phyloP scores from a whole-genome alignment of 495 filamentous ascomycete species.

The Penicillium simplicissimum region DNA sequence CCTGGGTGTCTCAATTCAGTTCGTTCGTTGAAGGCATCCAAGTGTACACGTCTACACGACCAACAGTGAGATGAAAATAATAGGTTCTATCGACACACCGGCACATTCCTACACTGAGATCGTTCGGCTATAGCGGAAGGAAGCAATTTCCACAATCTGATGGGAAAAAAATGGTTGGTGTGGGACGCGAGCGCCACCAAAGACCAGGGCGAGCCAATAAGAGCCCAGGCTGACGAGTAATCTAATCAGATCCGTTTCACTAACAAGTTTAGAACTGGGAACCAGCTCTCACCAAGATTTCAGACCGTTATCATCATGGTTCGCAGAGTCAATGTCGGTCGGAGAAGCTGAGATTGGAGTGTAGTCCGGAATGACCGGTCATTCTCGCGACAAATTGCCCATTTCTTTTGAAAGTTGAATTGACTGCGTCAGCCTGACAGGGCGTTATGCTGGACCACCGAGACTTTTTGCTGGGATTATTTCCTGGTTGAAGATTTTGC shows the following conservation, averaged over 20 bases:
- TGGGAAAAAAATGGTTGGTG: not conserved
- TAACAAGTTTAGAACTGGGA: not conserved
- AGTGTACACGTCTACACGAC: not conserved
- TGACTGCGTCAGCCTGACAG: too few relatives aligned
- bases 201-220: not conserved
- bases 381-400: too few relatives aligned
- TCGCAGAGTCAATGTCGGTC: too few relatives aligned
- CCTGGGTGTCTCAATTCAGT: not conserved
- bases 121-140: not conserved
- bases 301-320: too few relatives aligned
- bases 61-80: not conserved
- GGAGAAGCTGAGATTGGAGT: too few relatives aligned
- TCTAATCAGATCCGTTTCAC: conserved; percentile 6
- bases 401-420: too few relatives aligned
- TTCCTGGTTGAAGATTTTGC: not conserved
- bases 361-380: too few relatives aligned
- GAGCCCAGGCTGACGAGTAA: not conserved
- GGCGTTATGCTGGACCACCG: too few relatives aligned
- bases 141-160: not conserved
- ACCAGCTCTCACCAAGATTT: not conserved
- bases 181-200: conserved; percentile 7
- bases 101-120: not conserved
- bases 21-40: not conserved
- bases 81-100: too few relatives aligned
- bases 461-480: not conserved